These are phyloP conservation scores for Phytophthora pisi DNA, from an alignment of 352 stramenopile genomes.

Conservation along the genomic window DNA sequence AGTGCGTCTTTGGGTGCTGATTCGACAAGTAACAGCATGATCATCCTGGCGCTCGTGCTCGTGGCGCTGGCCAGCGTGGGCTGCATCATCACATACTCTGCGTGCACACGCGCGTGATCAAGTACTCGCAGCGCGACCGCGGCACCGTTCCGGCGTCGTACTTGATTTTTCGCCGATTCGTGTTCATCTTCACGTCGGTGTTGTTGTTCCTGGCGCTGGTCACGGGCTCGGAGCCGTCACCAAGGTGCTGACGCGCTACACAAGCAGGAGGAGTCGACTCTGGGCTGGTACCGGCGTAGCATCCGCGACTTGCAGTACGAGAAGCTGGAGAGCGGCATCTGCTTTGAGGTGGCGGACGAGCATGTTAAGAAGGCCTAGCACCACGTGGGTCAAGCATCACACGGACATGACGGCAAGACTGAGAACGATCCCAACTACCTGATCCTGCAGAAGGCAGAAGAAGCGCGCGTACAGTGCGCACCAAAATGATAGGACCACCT, in stretches of 20 bases:
- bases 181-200: slow-evolving; percentile 57
- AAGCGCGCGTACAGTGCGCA: no score
- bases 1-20: slow-evolving; percentile 47
- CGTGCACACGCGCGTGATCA: slow-evolving; percentile 66
- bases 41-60: slow-evolving; percentile 48
- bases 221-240: slow-evolving; percentile 41
- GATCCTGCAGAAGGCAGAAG: slow-evolving; percentile 51
- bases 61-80: slow-evolving; percentile 56
- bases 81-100: slow-evolving; percentile 74
- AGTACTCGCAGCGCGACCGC: slow-evolving; percentile 61
- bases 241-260: slow-evolving; percentile 55
- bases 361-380: slow-evolving; percentile 89
- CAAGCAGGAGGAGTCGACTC: slow-evolving; percentile 68
- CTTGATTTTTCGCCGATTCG: slow-evolving; percentile 63
- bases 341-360: slow-evolving; percentile 81
- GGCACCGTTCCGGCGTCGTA: slow-evolving; percentile 64
- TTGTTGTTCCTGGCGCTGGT: slow-evolving; percentile 57
- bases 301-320: slow-evolving; percentile 87
- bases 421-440: slow-evolving; percentile 91
- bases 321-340: slow-evolving; percentile 74
- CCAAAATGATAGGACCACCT: no score
- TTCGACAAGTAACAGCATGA: slow-evolving; percentile 32
- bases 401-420: slow-evolving; percentile 88
- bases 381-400: slow-evolving; percentile 86
- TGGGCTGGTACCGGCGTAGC: slow-evolving; percentile 83